Base-by-base conservation (phyloP, 257 asterid genomes). In the Thymus quinquecostatus region DNA sequence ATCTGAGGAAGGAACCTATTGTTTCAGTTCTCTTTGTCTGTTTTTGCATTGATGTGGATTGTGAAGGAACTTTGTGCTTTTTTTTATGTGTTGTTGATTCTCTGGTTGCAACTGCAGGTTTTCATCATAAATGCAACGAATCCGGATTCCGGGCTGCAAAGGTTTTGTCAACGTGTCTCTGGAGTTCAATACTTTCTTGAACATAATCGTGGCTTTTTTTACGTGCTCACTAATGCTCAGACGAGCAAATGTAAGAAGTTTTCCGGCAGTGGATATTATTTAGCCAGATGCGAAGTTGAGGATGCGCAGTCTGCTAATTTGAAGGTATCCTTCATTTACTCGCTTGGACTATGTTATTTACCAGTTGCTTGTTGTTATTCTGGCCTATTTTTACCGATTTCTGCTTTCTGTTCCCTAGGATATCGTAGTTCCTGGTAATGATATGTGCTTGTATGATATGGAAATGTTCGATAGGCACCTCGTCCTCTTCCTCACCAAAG, bases 171-270 rank as follows among this genome's bases (percentile, higher is more conserved):
- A 70, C 99, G 97, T 48, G 91, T 78, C 41, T 80, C 95, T 55
- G 97, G 89, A 66, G 97, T 94, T 48, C 97, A 94, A 65, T 86
- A 86, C 78, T 94, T 94, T 75, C 78, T 94, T 79, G 99, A 94
- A 61, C 97, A 94, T 82, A 97, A 86, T 68, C 40, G 44, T 32
- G 85, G 82, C 58, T 34, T 48, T 77, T 94, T 94, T 81, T 91
- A 91, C 58, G 71, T 84, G 74, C 96, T 94, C 67, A 89, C 99
- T 29, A 91, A 94, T 86, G 97, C 95, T 77, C 87, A 86, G 7
- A 48, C 73, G 13, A 75, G 82, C 71, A 47, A 79, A 10, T 66
- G 44, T 68, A 77, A 48, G 61, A 83, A 78, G 51, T 72, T 77
- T 43, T 75, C 83, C 48, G 87, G 45, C 34, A 64, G 54, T 60